Percentiles rank a stretch among this genome's conserved stretches.
Conservation (phyloP, 371 early-diverging fungal species). For the Syncephalis plumigaleata region DNA sequence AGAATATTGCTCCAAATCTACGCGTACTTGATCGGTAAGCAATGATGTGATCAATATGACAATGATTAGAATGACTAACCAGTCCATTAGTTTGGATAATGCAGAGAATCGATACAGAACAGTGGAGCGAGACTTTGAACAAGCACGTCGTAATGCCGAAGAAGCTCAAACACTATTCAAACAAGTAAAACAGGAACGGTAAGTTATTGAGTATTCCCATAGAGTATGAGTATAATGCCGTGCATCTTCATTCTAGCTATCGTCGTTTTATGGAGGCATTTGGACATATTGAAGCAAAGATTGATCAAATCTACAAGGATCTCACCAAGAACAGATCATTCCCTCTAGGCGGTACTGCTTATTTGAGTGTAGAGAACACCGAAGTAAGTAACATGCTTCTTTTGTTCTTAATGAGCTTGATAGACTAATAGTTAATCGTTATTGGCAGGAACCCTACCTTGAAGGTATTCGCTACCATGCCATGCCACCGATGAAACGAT, state of each 20-base stretch:
- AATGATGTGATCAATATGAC: not conserved
- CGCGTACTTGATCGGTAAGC: slow-evolving; percentile 54
- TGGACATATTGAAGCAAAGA: slow-evolving; percentile 70
- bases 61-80: not conserved
- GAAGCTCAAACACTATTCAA: slow-evolving; percentile 62
- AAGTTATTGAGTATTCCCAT: not conserved
- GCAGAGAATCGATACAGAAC: slow-evolving; percentile 57
- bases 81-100: slow-evolving; percentile 35
- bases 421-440: not conserved
- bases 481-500: slow-evolving; percentile 99
- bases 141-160: slow-evolving; percentile 58
- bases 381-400: slow-evolving; percentile 37
- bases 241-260: slow-evolving; percentile 22
- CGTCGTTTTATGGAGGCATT: slow-evolving; percentile 77
- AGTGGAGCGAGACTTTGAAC: slow-evolving; percentile 66
- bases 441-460: slow-evolving; percentile 69
- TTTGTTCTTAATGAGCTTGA: not conserved
- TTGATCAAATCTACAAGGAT: slow-evolving; percentile 91
- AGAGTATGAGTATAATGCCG: not conserved
- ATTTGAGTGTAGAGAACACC: slow-evolving; percentile 80
- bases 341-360: slow-evolving; percentile 91
- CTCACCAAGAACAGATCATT: slow-evolving; percentile 64
- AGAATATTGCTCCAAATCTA: slow-evolving; percentile 76
- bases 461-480: slow-evolving; percentile 95
- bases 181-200: slow-evolving; percentile 67